Evolutionary conservation across 2,329 filamentous ascomycete genomes (phyloP).

Genomic region (Botryotinia narcissicola): DNA sequence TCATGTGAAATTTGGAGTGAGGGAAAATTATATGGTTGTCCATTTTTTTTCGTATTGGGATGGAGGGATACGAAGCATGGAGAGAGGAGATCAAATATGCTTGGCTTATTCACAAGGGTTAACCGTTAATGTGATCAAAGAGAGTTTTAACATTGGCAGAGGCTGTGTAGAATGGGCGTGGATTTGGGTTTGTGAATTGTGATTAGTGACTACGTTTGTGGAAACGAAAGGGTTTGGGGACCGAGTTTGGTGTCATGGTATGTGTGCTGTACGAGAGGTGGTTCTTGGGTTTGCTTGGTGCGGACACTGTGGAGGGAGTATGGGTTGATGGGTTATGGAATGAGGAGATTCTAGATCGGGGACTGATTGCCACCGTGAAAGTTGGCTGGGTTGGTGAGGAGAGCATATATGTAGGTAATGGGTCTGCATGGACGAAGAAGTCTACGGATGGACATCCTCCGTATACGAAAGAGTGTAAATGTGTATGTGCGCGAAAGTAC

Average conservation of each 20-base stretch:
- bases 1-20: not conserved
- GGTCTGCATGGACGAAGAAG: not conserved
- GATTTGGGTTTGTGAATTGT: not conserved
- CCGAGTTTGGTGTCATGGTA: not conserved
- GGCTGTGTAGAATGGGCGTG: not conserved
- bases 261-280: not conserved
- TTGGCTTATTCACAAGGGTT: not conserved
- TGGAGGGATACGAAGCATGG: too few relatives aligned
- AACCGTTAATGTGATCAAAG: not conserved
- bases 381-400: not conserved
- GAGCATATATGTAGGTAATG: too few relatives aligned
- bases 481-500: not conserved
- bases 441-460: not conserved
- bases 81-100: not conserved
- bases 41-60: not conserved
- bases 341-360: not conserved
- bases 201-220: not conserved
- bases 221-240: too few relatives aligned
- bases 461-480: not conserved
- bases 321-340: not conserved
- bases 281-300: not conserved
- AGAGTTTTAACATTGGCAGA: conserved; percentile 1
- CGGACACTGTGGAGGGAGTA: not conserved
- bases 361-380: not conserved
- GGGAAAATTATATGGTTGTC: not conserved